These are phyloP conservation scores for Rhizomucor miehei DNA, from an alignment of 371 early-diverging fungal species.

Conservation along the genomic window DNA sequence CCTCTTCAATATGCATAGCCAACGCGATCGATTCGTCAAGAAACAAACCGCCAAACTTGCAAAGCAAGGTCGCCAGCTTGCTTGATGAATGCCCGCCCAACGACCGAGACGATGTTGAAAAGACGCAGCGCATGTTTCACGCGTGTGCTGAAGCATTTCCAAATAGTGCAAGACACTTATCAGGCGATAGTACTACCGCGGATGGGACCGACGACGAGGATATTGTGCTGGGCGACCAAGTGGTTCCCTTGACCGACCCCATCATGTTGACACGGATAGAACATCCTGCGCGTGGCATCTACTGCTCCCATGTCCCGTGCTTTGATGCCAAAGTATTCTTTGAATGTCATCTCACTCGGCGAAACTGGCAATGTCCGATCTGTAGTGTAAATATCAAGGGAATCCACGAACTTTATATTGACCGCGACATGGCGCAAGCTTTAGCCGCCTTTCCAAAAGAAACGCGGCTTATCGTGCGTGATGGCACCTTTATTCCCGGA, in stretches of 20 bases:
- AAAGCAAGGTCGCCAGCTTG: not conserved
- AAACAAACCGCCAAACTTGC: not conserved
- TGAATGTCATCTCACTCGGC: slow-evolving; percentile 3
- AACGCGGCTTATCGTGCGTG: slow-evolving; percentile 7
- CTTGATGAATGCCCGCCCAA: not conserved
- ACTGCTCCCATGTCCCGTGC: slow-evolving; percentile 36
- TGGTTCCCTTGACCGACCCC: slow-evolving; percentile 34
- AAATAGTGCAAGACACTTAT: too few species aligned
- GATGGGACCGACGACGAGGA: not conserved
- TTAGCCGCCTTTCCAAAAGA: slow-evolving; percentile 12
- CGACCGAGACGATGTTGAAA: not conserved
- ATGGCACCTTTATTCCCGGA: slow-evolving; percentile 8
- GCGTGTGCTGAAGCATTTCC: not conserved
- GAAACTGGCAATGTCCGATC: slow-evolving; percentile 17
- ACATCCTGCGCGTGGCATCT: slow-evolving; percentile 36
- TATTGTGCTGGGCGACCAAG: slow-evolving; percentile 20
- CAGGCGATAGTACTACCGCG: too few species aligned
- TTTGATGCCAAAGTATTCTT: slow-evolving; percentile 31
- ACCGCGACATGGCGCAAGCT: slow-evolving; percentile 15
- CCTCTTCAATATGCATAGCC: not conserved
- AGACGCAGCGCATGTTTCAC: not conserved
- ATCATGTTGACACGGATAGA: slow-evolving; percentile 25
- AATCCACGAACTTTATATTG: slow-evolving; percentile 21
- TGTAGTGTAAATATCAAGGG: slow-evolving; percentile 19
- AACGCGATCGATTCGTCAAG: not conserved